Evolutionary conservation across 805 yeast species (phyloP), one percentile per base, ranked within the genome.

Genomic region (Ogataea ramenticola): DNA sequence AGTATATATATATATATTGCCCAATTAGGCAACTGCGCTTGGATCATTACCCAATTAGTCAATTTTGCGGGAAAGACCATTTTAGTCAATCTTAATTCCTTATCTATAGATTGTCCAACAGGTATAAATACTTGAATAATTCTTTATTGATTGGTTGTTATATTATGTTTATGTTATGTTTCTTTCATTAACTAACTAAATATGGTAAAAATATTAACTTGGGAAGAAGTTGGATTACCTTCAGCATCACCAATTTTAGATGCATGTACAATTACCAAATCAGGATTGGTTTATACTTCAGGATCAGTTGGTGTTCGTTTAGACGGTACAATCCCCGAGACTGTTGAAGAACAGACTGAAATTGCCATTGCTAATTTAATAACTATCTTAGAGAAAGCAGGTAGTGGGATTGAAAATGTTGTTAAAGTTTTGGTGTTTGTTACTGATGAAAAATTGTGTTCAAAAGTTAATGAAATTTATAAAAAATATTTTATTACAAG

Each of bases 341-440:
- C 65, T 22, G 61, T 74, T 42, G 72, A 60, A 37, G 65, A 64
- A 36, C 82, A 77, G 56, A 67, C 79, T 19, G 65, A 62, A 44
- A 46, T 60, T 42, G 77, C 77, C 16, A 66, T 75, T 43, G 52
- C 58, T 36, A 73, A 70, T 50, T 60, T 76, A 46, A 61, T 65
- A 46, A 61, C 54, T 2, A 68, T 71, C 6, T 59, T 77, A 40
- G 61, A 62, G 37, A 66, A 66, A 2, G 57, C 74, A 34, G 79
- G 79, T 4, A 65, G 79, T 0, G 66, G 74, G 5, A 35, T 68
- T 10, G 75, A 68, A 42, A 65, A 65, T 42, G 73, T 72, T 8
- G 54, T 75, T 52, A 77, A 77, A 56, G 78, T 75, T 0, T 55
- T 74, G 42, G 62, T 75, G 47, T 75, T 76, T 54, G 67, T 77